These are phyloP conservation scores for Lachnellula arida DNA, from an alignment of 2,329 filamentous ascomycete species.

Conservation along the genomic window DNA sequence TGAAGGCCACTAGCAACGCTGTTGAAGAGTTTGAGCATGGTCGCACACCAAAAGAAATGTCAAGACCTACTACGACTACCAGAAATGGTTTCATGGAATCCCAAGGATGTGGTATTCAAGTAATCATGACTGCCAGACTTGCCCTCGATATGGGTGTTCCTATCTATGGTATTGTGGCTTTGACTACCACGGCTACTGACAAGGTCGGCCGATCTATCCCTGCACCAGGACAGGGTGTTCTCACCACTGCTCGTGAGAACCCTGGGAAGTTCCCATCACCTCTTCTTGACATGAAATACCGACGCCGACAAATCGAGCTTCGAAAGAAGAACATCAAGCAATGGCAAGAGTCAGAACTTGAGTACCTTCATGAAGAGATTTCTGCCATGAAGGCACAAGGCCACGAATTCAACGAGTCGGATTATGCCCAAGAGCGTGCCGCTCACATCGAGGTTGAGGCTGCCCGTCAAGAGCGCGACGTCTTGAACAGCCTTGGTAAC, in stretches of 20 bases:
- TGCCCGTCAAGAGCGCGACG: constrained; percentile 85
- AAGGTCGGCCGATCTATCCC: constrained; percentile 98
- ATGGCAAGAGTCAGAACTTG: constrained; percentile 92
- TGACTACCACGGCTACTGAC: constrained; percentile 95
- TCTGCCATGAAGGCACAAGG: constrained; percentile 82
- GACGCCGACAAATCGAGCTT: constrained; percentile 88
- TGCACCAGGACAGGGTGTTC: constrained; percentile 91
- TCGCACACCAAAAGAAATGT: constrained; percentile 95
- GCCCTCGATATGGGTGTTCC: constrained; percentile 98
- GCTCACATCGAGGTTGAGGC: constrained; percentile 86
- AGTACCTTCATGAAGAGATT: constrained; percentile 90
- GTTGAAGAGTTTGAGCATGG: constrained; percentile 95
- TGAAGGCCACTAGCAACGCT: constrained; percentile 98
- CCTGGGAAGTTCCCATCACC: constrained; percentile 91
- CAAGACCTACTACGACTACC: constrained; percentile 92
- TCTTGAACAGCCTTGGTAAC: constrained; percentile 89
- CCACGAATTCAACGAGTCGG: constrained; percentile 71
- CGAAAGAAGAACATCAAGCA: constrained; percentile 91
- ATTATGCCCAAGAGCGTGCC: constrained; percentile 81
- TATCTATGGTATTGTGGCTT: constrained; percentile 89
- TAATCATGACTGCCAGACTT: constrained; percentile 96
- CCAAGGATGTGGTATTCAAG: constrained; percentile 94
- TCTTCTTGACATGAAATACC: constrained; percentile 95
- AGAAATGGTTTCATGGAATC: constrained; percentile 99
- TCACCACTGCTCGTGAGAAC: constrained; percentile 90